Conservation (phyloP, 192 early-diverging fungal genomes). For the Umbelopsis isabellina region DNA sequence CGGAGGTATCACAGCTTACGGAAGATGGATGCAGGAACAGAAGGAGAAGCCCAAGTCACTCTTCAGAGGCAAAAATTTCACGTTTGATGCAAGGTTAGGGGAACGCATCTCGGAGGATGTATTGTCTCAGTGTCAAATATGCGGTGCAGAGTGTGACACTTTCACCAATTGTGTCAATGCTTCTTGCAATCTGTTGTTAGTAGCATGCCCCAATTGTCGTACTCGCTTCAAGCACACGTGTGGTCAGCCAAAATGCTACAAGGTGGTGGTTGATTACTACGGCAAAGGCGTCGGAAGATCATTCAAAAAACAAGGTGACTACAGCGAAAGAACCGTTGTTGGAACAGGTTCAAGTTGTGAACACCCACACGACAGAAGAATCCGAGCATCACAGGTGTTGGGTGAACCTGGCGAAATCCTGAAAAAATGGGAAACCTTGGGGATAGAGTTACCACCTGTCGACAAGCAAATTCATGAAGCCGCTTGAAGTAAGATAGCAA, state of each 20-base stretch:
- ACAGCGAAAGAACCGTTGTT: conserved; percentile 20
- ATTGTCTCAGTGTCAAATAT: conserved; percentile 68
- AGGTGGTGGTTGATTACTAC: conserved; percentile 41
- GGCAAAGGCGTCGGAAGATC: conserved; percentile 16
- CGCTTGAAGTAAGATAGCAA: no score
- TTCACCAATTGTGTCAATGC: conserved; percentile 76
- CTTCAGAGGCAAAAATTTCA: conserved; percentile 80
- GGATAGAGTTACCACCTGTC: conserved; percentile 26
- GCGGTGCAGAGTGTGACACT: conserved; percentile 62
- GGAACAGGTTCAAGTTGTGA: conserved; percentile 35
- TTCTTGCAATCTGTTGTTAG: conserved; percentile 72
- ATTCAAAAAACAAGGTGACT: conserved; percentile 15
- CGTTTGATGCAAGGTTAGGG: conserved; percentile 78
- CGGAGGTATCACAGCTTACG: conserved; percentile 81
- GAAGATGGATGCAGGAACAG: conserved; percentile 56
- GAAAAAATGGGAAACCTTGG: conserved; percentile 32
- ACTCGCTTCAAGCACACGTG: conserved; percentile 52
- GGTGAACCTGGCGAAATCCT: conserved; percentile 41
- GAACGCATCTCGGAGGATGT: conserved; percentile 72
- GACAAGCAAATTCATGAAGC: background rate
- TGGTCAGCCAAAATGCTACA: conserved; percentile 49
- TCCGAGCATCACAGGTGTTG: conserved; percentile 31
- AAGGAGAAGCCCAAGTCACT: conserved; percentile 48
- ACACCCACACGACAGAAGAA: conserved; percentile 27
- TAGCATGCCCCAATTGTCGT: conserved; percentile 65